These are phyloP conservation scores for Rhizopogon sp. DNA, from an alignment of 768 basidiomycete genomes.

Conservation along the genomic window DNA sequence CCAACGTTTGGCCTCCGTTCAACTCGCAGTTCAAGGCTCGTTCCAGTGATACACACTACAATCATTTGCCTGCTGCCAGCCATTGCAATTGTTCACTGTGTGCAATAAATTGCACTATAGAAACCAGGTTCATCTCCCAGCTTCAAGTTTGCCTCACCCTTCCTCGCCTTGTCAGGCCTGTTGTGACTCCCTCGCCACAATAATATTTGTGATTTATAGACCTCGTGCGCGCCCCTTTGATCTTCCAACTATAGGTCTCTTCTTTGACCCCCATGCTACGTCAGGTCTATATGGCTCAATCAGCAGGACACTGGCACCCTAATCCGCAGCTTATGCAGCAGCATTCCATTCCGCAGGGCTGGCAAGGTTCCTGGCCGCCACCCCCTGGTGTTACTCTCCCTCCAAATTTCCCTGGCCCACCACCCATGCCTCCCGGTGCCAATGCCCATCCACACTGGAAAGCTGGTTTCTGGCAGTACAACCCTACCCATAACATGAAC, in stretches of 20 bases:
- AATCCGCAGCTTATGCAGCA: conserved; percentile 30
- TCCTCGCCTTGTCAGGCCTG: not conserved
- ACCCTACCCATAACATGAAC: conserved; percentile 32
- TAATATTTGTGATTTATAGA: not conserved
- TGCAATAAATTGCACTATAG: not conserved
- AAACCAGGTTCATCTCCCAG: not conserved
- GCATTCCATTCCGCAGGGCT: conserved; percentile 18
- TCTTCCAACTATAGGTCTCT: not conserved
- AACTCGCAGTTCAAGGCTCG: not conserved
- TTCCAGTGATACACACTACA: not conserved
- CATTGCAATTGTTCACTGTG: not conserved
- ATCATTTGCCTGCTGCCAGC: not conserved
- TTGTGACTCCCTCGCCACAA: too few relatives aligned
- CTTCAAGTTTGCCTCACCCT: not conserved
- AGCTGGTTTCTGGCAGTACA: conserved; percentile 47
- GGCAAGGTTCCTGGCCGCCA: conserved; percentile 34
- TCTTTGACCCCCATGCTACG: not conserved
- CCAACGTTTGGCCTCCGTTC: not conserved
- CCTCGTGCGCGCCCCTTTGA: not conserved
- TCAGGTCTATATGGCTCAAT: not conserved
- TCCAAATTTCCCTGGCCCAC: conserved; percentile 36
- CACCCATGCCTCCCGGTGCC: conserved; percentile 51
- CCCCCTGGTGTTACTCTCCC: conserved; percentile 23
- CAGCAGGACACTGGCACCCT: conserved; percentile 20
- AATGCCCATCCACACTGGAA: conserved; percentile 44